Percentiles rank a stretch among this genome's conserved stretches.
These are phyloP conservation scores for Phylloporus sp. DNA, from an alignment of 1,284 basidiomycete genomes.

Conservation along the genomic window DNA sequence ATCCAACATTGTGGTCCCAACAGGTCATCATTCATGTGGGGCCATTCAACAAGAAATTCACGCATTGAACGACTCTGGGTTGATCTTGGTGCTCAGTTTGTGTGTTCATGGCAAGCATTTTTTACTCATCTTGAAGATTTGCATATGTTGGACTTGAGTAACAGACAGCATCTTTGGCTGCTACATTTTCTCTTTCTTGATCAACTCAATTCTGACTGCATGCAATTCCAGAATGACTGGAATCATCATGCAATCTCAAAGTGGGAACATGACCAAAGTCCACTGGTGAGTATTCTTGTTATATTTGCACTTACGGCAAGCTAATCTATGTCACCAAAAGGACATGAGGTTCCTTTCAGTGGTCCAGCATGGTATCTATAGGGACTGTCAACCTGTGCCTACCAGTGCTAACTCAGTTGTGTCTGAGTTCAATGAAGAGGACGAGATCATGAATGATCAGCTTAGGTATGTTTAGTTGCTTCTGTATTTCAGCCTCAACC, in stretches of 20 bases:
- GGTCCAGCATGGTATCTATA: background rate
- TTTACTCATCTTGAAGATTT: background rate
- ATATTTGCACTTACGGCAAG: no score
- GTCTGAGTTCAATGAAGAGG: no score
- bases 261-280: background rate
- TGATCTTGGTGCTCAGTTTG: conserved; percentile 27
- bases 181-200: background rate
- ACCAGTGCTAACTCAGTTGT: no score
- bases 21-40: conserved; percentile 35
- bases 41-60: conserved; percentile 1
- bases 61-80: conserved; percentile 11
- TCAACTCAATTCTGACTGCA: conserved; percentile 33
- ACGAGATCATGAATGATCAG: background rate
- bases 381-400: no score
- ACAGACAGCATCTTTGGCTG: background rate
- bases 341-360: conserved; percentile 10
- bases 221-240: conserved; percentile 32
- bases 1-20: conserved; percentile 24
- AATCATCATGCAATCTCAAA: conserved; percentile 5
- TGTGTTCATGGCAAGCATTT: background rate
- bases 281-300: background rate
- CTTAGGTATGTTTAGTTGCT: no score
- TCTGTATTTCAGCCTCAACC: no score
- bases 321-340: background rate
- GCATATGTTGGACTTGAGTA: background rate